Base-by-base conservation (phyloP, 148 eudicot genomes). In the Persicaria maculosa region DNA sequence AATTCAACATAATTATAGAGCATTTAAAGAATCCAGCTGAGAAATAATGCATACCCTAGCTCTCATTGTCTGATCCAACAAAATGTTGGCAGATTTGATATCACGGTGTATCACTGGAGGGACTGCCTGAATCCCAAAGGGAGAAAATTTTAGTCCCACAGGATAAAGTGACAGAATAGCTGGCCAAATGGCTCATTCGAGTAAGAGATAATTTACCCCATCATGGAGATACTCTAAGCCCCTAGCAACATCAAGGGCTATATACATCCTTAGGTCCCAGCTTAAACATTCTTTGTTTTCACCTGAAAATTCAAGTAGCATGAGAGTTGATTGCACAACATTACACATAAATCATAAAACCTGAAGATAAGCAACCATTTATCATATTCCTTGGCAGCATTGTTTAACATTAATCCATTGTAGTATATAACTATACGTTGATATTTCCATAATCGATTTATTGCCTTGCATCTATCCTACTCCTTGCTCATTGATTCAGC, bases 151-250 rank as follows among this genome's bases (percentile, higher is more conserved):
- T 20, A 47, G 50, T 22, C 15, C 67, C 40, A 22, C 40, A 9
- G 25, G 14, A 22, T 3, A 69, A 48, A 17, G 20, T 55, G 17
- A 17, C 16, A 25, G 31, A 45, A 7, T 14, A 44, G 20, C 47
- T 68, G 72, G 72, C 72, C 16, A 16, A 45, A 44, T 25, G 45
- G 50, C 47, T 68, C 17, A 17, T 4, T 19, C 19, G 25, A 44
- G 4, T 55, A 44, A 45, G 43, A 68, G 17, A 9, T 8, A 52
- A 78, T 77, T 76, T 84, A 95, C 98, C 80, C 98, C 98, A 72
- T 92, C 98, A 75, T 95, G 98, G 76, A 95, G 98, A 86, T 95
- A 95, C 72, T 95, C 97, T 85, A 95, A 78, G 53, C 97, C 98
- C 77, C 96, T 88, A 10, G 97, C 89, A 52, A 95, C 93, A 84